Evolutionary conservation across 192 early-diverging fungal species (phyloP), one percentile per base, ranked within the genome.

Genomic region (Phycomyces blakesleeanus): DNA sequence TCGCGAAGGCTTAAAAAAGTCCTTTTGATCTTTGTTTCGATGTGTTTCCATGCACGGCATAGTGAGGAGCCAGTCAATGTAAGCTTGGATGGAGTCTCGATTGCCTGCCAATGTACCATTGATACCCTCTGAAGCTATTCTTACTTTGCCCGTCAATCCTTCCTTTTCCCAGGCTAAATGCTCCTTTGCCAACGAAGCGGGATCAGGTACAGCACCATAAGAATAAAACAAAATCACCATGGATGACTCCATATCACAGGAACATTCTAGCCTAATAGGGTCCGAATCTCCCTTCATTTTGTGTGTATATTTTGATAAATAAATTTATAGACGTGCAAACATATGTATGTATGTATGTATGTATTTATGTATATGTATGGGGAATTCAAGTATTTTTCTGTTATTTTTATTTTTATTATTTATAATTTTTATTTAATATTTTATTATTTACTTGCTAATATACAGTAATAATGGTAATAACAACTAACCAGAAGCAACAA

Each of bases 81-180:
- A 88, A 5, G 55, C 18, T 7, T 65, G 50, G 3, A 86, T 73
- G 3, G 67, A 69, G 5, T 39, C 40, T 11, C 63, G 57, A 0
- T 51, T 37, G n/a, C 88, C 88, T 12, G 85, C 81, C 14, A 88
- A 59, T 0, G 88, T 90, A 21, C 81, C 77, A 69, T 90, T 90
- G 62, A 88, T 71, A 10, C 88, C 88, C 61, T 90, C 88, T 0
- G 8, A 57, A 0, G 82, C 77, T 11, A 90, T 51, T 24, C 76
- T 76, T 47, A 83, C 71, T 49, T 83, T 83, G 16, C 82, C 82
- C 26, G 63, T 74, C 25, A 83, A 63, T 6, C 34, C 64, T 2
- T 61, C 47, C 21, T 73, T 40, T 12, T n/a, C 41, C n/a, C 72
- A 75, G 52, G 62, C 18, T 24, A 71, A 64, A 51, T 81, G 79